Percentiles rank a stretch among this genome's conserved stretches.
Evolutionary conservation across 495 filamentous ascomycete genomes (phyloP).

Genomic region (Xylaria castorea): DNA sequence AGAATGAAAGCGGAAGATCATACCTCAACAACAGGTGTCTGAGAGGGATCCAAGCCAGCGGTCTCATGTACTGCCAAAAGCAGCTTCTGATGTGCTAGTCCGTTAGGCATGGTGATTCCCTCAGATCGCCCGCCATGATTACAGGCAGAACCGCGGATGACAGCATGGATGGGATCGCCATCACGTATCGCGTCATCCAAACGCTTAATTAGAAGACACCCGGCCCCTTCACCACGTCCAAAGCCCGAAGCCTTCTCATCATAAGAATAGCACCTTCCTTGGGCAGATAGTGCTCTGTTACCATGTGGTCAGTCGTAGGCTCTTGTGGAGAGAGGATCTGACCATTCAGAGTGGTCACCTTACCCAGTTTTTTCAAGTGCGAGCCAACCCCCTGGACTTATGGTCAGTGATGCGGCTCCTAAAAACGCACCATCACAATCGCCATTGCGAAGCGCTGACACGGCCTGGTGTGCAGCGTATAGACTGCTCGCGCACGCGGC

Average conservation of each 20-base stretch:
- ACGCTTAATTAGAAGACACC: conserved; percentile 55
- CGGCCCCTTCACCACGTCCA: conserved; percentile 49
- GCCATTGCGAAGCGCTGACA: conserved; percentile 69
- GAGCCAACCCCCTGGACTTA: conserved; percentile 58
- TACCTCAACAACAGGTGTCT: conserved; percentile 50
- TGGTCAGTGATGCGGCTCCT: conserved; percentile 54
- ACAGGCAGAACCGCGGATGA: conserved; percentile 57
- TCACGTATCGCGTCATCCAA: conserved; percentile 57
- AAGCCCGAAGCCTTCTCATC: conserved; percentile 49
- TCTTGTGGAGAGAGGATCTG: neutral
- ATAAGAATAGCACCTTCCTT: conserved; percentile 43
- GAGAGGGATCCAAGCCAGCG: conserved; percentile 46
- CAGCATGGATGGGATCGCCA: conserved; percentile 59
- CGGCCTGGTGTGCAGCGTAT: conserved; percentile 67
- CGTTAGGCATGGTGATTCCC: conserved; percentile 59
- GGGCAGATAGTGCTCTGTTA: conserved; percentile 64
- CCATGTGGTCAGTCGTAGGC: neutral
- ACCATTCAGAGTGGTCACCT: neutral
- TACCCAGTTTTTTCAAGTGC: conserved; percentile 37
- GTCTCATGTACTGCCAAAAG: conserved; percentile 48
- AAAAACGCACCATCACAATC: conserved; percentile 51
- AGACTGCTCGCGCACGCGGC: conserved; percentile 82
- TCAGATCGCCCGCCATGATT: conserved; percentile 61
- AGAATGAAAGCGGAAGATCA: conserved; percentile 47
- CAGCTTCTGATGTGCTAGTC: conserved; percentile 55